Percentiles rank a stretch among this genome's conserved stretches.
phyloP scores from a whole-genome alignment of 2,329 filamentous ascomycete genomes.

The Cercospora berteroae region DNA sequence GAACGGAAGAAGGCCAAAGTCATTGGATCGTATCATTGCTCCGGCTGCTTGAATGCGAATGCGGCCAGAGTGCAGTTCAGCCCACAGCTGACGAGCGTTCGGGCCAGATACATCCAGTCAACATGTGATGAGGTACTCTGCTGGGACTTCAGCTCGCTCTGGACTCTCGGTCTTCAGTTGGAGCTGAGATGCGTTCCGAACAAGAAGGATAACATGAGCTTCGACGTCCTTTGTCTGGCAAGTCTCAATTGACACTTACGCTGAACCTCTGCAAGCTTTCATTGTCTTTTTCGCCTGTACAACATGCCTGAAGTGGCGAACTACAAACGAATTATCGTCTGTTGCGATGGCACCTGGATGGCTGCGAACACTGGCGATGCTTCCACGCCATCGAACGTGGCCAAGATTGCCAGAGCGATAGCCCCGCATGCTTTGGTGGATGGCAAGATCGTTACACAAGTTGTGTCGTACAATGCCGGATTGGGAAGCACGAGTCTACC shows the following conservation, averaged over 20 bases:
- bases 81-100: not conserved
- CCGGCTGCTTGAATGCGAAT: not conserved
- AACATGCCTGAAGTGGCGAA: not conserved
- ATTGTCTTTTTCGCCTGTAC: not conserved
- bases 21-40: not conserved
- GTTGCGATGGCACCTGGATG: constrained; percentile 27
- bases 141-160: not conserved
- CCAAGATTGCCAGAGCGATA: constrained; percentile 48
- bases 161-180: not conserved
- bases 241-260: not conserved
- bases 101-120: not conserved
- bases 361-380: constrained; percentile 46
- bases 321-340: constrained; percentile 19
- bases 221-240: not conserved
- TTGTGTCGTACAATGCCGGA: constrained; percentile 50
- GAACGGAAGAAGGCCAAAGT: not conserved
- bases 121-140: not conserved
- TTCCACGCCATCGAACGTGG: constrained; percentile 47
- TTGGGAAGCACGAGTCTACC: constrained; percentile 44
- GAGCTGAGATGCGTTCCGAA: not conserved
- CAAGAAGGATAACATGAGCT: not conserved
- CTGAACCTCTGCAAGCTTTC: not conserved
- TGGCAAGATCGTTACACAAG: constrained; percentile 40
- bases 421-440: constrained; percentile 41
- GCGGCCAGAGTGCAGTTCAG: not conserved